Evolutionary conservation across 1,284 basidiomycete genomes (phyloP).

Genomic region (Apiotrichum veenhuisii): DNA sequence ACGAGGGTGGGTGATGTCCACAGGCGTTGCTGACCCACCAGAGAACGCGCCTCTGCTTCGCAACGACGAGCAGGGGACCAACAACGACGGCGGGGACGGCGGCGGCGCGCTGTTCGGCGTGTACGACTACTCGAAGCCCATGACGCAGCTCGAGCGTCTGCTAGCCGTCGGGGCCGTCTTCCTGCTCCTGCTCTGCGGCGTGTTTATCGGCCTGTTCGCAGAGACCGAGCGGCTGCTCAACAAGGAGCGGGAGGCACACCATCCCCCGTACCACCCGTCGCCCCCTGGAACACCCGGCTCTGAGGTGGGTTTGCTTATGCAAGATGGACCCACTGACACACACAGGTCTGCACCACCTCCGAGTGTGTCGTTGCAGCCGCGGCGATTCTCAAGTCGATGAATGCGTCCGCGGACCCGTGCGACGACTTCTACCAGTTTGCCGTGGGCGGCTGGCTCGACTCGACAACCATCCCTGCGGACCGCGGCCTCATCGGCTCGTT

Average conservation of each 20-base stretch:
- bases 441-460: slow-evolving; percentile 72
- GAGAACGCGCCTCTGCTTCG: slow-evolving; percentile 49
- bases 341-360: slow-evolving; percentile 67
- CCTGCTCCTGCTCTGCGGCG: slow-evolving; percentile 73
- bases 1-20: slow-evolving; percentile 38
- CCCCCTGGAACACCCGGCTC: too few species aligned
- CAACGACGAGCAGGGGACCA: slow-evolving; percentile 5
- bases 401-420: slow-evolving; percentile 82
- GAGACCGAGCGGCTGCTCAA: slow-evolving; percentile 75
- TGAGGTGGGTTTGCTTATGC: slow-evolving; percentile 16
- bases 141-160: slow-evolving; percentile 78
- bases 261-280: slow-evolving; percentile 2
- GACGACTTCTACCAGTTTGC: slow-evolving; percentile 92
- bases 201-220: slow-evolving; percentile 89
- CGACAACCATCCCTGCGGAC: slow-evolving; percentile 77
- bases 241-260: slow-evolving; percentile 48
- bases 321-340: neutral
- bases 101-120: slow-evolving; percentile 26
- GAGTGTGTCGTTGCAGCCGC: slow-evolving; percentile 82
- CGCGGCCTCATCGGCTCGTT: slow-evolving; percentile 60
- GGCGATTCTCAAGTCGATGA: slow-evolving; percentile 73
- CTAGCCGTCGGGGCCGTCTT: slow-evolving; percentile 70
- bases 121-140: slow-evolving; percentile 55
- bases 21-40: slow-evolving; percentile 17
- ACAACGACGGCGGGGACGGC: slow-evolving; percentile 21